Conservation (phyloP, 352 stramenopile species). For the Globisporangium barbulae region DNA sequence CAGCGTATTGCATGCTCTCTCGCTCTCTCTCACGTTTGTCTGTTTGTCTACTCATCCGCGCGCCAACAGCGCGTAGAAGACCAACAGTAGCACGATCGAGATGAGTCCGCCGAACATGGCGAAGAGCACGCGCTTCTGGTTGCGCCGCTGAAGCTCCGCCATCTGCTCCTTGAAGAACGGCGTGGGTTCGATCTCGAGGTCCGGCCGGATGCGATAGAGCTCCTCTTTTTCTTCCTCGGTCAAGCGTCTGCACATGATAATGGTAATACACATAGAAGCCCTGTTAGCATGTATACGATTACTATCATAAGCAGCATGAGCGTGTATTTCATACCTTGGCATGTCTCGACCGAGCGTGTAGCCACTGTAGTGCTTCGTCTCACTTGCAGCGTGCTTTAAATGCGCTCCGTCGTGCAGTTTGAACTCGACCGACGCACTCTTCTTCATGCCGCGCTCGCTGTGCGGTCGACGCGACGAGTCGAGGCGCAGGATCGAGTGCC, state of each 20-base stretch:
- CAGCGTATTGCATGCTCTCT: slow-evolving; percentile 5
- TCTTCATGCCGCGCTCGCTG: slow-evolving; percentile 35
- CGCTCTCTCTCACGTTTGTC: background rate
- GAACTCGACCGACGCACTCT: slow-evolving; percentile 76
- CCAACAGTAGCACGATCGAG: slow-evolving; percentile 60
- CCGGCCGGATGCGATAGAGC: slow-evolving; percentile 76
- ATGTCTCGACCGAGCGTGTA: slow-evolving; percentile 33
- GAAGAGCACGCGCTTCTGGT: slow-evolving; percentile 67
- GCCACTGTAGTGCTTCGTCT: slow-evolving; percentile 27
- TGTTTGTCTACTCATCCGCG: slow-evolving; percentile 10
- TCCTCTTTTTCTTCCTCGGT: slow-evolving; percentile 80
- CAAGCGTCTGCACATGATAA: slow-evolving; percentile 37
- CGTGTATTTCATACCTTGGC: slow-evolving; percentile 34
- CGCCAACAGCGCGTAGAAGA: slow-evolving; percentile 62
- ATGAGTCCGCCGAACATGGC: slow-evolving; percentile 71
- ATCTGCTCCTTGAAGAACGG: slow-evolving; percentile 64
- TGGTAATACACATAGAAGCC: no score
- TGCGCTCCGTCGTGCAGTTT: slow-evolving; percentile 42
- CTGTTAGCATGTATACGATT: background rate
- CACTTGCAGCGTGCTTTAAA: slow-evolving; percentile 24
- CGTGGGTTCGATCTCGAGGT: slow-evolving; percentile 67
- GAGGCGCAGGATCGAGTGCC: slow-evolving; percentile 68
- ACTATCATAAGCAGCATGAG: background rate
- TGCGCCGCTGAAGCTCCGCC: slow-evolving; percentile 46
- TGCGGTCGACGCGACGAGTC: slow-evolving; percentile 29